Percentiles rank a stretch among this genome's conserved stretches.
These are phyloP conservation scores for Globisporangium paroecandrum DNA, from an alignment of 352 stramenopile genomes.

Conservation along the genomic window DNA sequence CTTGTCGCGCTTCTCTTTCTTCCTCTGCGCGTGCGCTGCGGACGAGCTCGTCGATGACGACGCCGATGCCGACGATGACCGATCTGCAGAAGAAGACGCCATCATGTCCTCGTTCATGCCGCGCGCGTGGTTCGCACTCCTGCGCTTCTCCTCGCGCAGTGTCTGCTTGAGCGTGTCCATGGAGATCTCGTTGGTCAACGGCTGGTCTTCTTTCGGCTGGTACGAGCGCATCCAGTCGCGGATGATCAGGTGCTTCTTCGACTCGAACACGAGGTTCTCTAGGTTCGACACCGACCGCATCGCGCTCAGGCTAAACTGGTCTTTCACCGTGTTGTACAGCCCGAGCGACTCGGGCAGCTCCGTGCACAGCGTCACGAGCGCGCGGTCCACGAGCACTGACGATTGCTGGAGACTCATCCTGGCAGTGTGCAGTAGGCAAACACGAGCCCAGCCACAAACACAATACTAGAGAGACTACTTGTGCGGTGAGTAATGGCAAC, in stretches of 20 bases:
- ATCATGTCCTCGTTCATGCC: conserved; percentile 47
- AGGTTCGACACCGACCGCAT: conserved; percentile 54
- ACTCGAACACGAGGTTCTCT: conserved; percentile 47
- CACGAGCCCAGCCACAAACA: background rate
- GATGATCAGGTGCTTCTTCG: conserved; percentile 61
- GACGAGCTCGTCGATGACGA: conserved; percentile 3
- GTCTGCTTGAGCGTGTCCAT: conserved; percentile 54
- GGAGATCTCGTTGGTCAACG: conserved; percentile 46
- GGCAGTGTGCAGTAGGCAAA: conserved; percentile 29
- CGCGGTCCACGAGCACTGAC: conserved; percentile 66
- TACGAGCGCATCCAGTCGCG: conserved; percentile 78
- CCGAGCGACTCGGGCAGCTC: conserved; percentile 77
- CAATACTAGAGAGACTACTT: background rate
- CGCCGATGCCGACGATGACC: background rate
- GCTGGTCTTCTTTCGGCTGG: conserved; percentile 45
- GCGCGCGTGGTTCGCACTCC: conserved; percentile 33
- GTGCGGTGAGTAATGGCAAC: background rate
- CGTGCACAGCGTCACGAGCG: conserved; percentile 69
- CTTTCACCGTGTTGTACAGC: conserved; percentile 71
- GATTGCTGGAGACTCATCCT: conserved; percentile 71
- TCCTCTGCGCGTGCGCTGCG: conserved; percentile 14
- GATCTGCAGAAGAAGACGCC: conserved; percentile 4
- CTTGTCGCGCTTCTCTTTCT: conserved; percentile 25
- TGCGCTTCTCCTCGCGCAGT: conserved; percentile 44
- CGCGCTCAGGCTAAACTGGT: conserved; percentile 59